Conservation (phyloP, 108 stramenopile species). For the Hondaea fermentalgiana region DNA sequence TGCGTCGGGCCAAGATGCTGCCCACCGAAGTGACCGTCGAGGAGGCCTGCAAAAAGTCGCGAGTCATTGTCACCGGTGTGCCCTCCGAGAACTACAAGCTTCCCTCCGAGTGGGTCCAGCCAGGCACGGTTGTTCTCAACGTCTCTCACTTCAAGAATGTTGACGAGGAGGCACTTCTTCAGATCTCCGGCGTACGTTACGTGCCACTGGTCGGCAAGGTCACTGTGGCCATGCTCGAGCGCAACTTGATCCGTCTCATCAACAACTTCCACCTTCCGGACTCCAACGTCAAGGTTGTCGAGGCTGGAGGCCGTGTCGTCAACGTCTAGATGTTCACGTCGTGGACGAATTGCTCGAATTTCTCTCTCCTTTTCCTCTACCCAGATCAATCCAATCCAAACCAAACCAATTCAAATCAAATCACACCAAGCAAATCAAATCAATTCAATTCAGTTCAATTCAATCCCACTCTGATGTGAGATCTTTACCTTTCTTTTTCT, state of each 20-base stretch:
- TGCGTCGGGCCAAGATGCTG: conserved; percentile 31
- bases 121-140: conserved; percentile 69
- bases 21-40: conserved; percentile 42
- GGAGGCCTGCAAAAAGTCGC: conserved; percentile 47
- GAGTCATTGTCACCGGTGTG: conserved; percentile 74
- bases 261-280: conserved; percentile 72
- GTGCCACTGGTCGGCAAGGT: conserved; percentile 85
- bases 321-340: not conserved
- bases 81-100: conserved; percentile 63
- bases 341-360: too few relatives aligned
- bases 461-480: too few relatives aligned
- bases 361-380: too few relatives aligned
- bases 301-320: conserved; percentile 1
- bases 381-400: too few relatives aligned
- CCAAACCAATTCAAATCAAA: too few relatives aligned
- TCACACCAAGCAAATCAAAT: too few relatives aligned
- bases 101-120: conserved; percentile 55
- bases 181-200: conserved; percentile 60
- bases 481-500: too few relatives aligned
- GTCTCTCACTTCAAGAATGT: conserved; percentile 81
- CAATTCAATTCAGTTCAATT: too few relatives aligned
- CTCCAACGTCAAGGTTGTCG: conserved; percentile 5
- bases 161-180: conserved; percentile 60
- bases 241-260: conserved; percentile 73
- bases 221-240: conserved; percentile 78